Conservation (phyloP, 176 grass and related monocot genomes). For the Tuctoria greenei region DNA sequence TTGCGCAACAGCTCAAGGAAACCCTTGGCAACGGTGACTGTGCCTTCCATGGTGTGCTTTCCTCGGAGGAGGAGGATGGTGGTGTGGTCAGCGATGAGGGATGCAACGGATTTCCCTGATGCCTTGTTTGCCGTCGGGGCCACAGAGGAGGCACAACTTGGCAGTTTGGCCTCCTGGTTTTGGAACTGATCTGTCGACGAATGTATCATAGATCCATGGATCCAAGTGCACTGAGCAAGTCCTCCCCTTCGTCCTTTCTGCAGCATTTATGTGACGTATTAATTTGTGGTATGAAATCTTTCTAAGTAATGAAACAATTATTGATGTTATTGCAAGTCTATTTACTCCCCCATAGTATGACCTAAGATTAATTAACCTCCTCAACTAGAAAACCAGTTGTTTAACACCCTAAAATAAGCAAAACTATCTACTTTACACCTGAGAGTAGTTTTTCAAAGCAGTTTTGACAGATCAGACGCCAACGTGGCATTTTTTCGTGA, state of each 20-base stretch:
- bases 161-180: constrained; percentile 40
- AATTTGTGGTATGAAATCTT: constrained; percentile 33
- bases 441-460: no score
- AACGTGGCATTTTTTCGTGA: no score
- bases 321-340: constrained; percentile 19
- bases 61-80: constrained; percentile 56
- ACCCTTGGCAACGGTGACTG: constrained; percentile 37
- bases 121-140: constrained; percentile 9
- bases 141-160: constrained; percentile 28
- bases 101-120: constrained; percentile 45
- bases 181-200: constrained; percentile 35
- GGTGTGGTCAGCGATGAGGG: constrained; percentile 64
- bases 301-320: neutral
- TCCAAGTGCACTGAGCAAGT: neutral
- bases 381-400: no score
- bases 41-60: constrained; percentile 25
- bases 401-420: no score
- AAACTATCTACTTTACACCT: no score
- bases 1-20: constrained; percentile 35
- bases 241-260: neutral
- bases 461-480: no score
- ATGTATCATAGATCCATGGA: constrained; percentile 10
- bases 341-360: no score
- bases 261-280: constrained; percentile 9
- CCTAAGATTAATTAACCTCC: no score